Base-by-base conservation (phyloP, 306 rosid genomes). In the Prunus davidiana region DNA sequence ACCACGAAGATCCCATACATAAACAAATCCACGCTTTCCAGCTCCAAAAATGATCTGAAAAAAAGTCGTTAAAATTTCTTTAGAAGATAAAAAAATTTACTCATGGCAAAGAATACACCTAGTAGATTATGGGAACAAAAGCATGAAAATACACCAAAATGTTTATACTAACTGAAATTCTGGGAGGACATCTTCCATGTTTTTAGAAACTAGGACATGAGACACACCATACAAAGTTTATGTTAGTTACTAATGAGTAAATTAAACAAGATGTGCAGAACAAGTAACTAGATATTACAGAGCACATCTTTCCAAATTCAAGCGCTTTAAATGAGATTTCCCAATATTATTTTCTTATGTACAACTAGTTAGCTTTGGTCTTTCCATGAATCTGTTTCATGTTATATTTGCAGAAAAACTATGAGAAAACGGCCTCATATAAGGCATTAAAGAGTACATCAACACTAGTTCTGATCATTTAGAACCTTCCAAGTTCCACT, bases 1-100 rank as follows among this genome's bases (percentile, higher is more conserved):
- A 66, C 97, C 98, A 66, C 98, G 95, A 76, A 91, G 84, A 89
- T 94, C 98, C 98, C 98, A 94, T 58, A 69, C 74, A 76, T 88
- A 64, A 77, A 94, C 73, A 13, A 80, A 16, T 56, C 98, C 98
- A 64, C 81, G 76, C 78, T 82, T 90, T 67, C 96, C 96, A 78
- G 97, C 96, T 32, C 97, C 97, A 86, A 86, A 94, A 74, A 94
- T 83, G 54, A 86, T 85, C 98, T 94, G 86, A 64, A 76, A 55
- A 49, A 19, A 27, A 19, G 72, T 20, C 64, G 49, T 32, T 54
- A 25, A 58, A 54, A 10, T n/a, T 51, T 18, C 72, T 67, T 67
- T 43, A 43, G 50, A 47, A 67, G 12, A 16, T 38, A 10, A 46
- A 52, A n/a, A 28, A 6, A 0, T 47, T 30, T 14, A 8, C 61